Conservation (phyloP, 345 rosid species). For the Eutrema heterophyllum region DNA sequence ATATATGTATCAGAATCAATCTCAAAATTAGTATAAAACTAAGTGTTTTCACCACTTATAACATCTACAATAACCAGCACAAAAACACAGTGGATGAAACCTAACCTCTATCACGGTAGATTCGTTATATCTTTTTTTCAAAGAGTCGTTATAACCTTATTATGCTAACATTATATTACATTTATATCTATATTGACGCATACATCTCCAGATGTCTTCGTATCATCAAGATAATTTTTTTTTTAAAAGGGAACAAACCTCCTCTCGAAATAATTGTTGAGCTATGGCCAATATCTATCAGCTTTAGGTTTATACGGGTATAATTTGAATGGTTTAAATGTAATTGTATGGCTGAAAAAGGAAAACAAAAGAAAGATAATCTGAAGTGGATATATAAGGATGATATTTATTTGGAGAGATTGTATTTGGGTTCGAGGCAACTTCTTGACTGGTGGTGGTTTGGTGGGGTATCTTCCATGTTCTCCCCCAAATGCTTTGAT, state of each 20-base stretch:
- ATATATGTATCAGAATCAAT: background rate
- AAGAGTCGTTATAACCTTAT: background rate
- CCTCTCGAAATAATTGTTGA: background rate
- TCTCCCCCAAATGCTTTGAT: slow-evolving; percentile 13
- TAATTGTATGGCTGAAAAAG: background rate
- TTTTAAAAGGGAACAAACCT: background rate
- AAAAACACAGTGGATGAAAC: background rate
- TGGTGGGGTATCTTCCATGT: slow-evolving; percentile 32
- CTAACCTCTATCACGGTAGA: background rate
- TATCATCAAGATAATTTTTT: background rate
- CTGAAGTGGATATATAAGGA: slow-evolving; percentile 16
- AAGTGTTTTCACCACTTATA: background rate
- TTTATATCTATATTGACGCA: background rate
- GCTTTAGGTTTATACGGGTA: background rate
- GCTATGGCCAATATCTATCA: background rate
- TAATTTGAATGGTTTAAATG: background rate
- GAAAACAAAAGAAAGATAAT: background rate
- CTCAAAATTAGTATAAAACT: background rate
- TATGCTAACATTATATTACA: background rate
- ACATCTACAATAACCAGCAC: background rate
- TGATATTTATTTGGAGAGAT: slow-evolving; percentile 6
- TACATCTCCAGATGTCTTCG: background rate
- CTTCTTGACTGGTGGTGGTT: slow-evolving; percentile 18
- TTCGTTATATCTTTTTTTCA: background rate
- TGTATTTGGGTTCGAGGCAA: slow-evolving; percentile 22